A percentile compares a stretch with the other conserved stretches of the same genome.
Conservation (phyloP, 768 basidiomycete genomes). For the Phlegmacium glaucopus region DNA sequence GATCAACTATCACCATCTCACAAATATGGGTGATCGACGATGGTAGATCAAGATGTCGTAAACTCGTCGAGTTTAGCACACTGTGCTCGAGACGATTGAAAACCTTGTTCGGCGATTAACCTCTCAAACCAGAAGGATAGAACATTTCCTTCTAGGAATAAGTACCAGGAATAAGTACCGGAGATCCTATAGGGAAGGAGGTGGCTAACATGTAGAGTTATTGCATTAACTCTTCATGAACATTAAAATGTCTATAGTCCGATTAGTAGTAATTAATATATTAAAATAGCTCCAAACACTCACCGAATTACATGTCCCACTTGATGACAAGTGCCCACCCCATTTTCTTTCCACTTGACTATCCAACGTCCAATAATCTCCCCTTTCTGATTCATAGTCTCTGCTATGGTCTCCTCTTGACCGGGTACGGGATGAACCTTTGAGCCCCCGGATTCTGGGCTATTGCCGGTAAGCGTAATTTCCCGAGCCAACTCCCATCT, state of each 20-base stretch:
- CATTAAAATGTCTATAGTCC: slow-evolving; percentile 25
- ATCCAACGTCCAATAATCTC: slow-evolving; percentile 72
- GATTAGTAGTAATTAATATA: not conserved
- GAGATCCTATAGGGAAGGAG: not conserved
- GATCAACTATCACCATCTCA: too few relatives aligned
- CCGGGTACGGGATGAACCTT: slow-evolving; percentile 37
- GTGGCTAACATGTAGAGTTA: not conserved
- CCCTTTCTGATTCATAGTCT: slow-evolving; percentile 59
- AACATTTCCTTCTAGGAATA: too few relatives aligned
- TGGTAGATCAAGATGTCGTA: too few relatives aligned
- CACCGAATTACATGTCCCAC: slow-evolving; percentile 69
- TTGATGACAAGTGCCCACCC: slow-evolving; percentile 57
- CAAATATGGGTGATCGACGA: too few relatives aligned
- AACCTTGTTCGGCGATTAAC: too few relatives aligned
- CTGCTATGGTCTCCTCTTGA: slow-evolving; percentile 76
- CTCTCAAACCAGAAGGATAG: too few relatives aligned
- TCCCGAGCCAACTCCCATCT: slow-evolving; percentile 72
- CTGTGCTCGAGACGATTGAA: too few relatives aligned
- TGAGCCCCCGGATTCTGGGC: slow-evolving; percentile 22
- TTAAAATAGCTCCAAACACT: slow-evolving; percentile 15
- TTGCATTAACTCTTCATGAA: slow-evolving; percentile 23
- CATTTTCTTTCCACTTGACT: slow-evolving; percentile 69
- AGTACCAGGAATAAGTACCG: too few relatives aligned
- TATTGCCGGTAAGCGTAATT: slow-evolving; percentile 45
- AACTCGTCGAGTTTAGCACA: too few relatives aligned